Evolutionary conservation across 148 eudicot genomes (phyloP).

Genomic region (Oxyria digyna): DNA sequence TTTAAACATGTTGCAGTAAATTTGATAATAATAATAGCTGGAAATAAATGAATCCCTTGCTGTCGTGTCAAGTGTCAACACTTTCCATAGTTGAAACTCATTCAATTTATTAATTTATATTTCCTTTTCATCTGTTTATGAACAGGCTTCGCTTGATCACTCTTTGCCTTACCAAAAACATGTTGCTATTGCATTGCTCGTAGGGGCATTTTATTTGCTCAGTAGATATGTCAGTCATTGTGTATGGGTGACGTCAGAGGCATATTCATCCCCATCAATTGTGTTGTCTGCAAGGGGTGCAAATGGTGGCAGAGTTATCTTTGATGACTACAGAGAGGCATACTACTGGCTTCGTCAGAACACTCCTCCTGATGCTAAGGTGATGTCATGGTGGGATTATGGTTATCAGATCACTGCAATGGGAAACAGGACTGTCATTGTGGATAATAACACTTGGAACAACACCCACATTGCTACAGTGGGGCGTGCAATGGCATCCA

Average conservation of each 20-base stretch:
- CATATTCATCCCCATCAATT: conserved; percentile 96
- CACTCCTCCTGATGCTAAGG: conserved; percentile 86
- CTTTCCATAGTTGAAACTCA: background rate
- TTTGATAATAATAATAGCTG: background rate
- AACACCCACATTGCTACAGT: conserved; percentile 98
- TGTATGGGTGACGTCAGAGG: conserved; percentile 99
- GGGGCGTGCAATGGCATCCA: conserved; percentile 96
- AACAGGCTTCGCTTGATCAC: conserved; percentile 73
- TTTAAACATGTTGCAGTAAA: background rate
- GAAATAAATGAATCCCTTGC: background rate
- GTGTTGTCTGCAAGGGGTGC: conserved; percentile 97
- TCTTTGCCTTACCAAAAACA: conserved; percentile 75
- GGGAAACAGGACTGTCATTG: conserved; percentile 97
- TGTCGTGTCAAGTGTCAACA: background rate
- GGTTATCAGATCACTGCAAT: conserved; percentile 98
- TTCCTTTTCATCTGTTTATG: conserved; percentile 3
- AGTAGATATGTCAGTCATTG: conserved; percentile 89
- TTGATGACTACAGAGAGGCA: conserved; percentile 98
- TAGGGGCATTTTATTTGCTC: conserved; percentile 85
- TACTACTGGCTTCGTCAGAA: conserved; percentile 96
- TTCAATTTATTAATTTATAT: background rate
- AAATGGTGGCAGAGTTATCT: conserved; percentile 76
- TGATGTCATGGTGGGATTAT: conserved; percentile 99
- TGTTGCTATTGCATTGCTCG: conserved; percentile 75
- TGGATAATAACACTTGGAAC: conserved; percentile 98